Evolutionary conservation across 495 filamentous ascomycete species (phyloP).

Genomic region (Podospora fimiseda): DNA sequence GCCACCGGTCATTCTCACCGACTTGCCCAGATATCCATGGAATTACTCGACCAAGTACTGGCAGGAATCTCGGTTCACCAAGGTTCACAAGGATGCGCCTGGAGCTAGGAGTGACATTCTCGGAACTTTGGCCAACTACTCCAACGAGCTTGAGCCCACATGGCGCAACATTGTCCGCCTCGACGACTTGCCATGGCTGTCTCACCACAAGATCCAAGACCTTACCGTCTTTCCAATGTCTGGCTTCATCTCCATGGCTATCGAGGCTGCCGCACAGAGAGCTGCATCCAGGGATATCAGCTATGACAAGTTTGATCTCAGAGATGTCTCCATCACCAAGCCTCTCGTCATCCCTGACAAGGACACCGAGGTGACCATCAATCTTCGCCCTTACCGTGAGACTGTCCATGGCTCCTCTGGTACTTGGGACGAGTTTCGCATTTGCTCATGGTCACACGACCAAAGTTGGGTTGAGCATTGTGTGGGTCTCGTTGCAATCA

Average conservation of each 20-base stretch:
- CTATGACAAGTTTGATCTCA: slow-evolving; percentile 39
- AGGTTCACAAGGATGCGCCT: slow-evolving; percentile 43
- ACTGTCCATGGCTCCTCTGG: slow-evolving; percentile 24
- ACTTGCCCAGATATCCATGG: slow-evolving; percentile 47
- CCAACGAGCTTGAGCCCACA: slow-evolving; percentile 39
- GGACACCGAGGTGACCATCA: slow-evolving; percentile 40
- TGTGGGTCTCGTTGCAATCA: slow-evolving; percentile 35
- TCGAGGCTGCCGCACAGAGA: slow-evolving; percentile 46
- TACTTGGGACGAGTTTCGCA: slow-evolving; percentile 40
- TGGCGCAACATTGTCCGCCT: slow-evolving; percentile 50
- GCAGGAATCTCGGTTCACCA: slow-evolving; percentile 48
- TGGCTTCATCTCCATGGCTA: slow-evolving; percentile 50
- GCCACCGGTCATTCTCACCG: slow-evolving; percentile 30
- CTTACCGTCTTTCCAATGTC: slow-evolving; percentile 55
- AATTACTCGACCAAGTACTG: slow-evolving; percentile 45
- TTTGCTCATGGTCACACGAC: slow-evolving; percentile 39
- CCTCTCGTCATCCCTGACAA: slow-evolving; percentile 45
- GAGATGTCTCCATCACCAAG: slow-evolving; percentile 35
- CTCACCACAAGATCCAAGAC: slow-evolving; percentile 45
- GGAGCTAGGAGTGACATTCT: slow-evolving; percentile 47
- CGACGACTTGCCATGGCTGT: slow-evolving; percentile 48
- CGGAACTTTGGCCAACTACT: slow-evolving; percentile 42
- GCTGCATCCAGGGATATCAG: slow-evolving; percentile 20
- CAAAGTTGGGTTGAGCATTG: slow-evolving; percentile 45
- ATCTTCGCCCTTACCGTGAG: slow-evolving; percentile 35